Base-by-base conservation (phyloP, 306 rosid genomes). In the Hippophae gyantsensis region DNA sequence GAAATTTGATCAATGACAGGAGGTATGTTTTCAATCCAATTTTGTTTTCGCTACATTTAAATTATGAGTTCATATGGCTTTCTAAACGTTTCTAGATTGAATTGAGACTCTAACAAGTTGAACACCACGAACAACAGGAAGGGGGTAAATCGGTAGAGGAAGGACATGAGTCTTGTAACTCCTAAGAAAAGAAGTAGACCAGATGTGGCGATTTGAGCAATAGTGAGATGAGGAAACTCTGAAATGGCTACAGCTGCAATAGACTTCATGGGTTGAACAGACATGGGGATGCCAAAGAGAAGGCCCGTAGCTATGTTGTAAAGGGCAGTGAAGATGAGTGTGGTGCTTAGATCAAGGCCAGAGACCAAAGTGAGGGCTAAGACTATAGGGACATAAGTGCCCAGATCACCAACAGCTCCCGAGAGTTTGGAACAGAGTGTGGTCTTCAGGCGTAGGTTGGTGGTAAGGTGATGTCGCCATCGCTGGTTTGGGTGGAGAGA, bases 231-330 rank as follows among this genome's bases (percentile, higher is more conserved):
- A 7, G 96, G 79, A 0, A 79, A 52, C 11, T 83, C 82, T 1
- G 96, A 69, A 49, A 88, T 80, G 32, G 96, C 96, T 10, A 88
- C 96, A 41, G 96, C 81, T 54, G 96, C 94, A 65, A 88, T 88
- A 69, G 96, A 88, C 52, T 88, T 88, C 96, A 88, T 88, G 42
- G 96, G 94, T 58, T 88, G 96, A n/a, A 85, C 96, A 0, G 94
- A 89, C 96, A 88, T 88, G 9, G 94, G 96, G 40, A 88, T 77
- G 43, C 93, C 94, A 64, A 88, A 88, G 75, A 88, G 79, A 7
- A 80, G 56, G 45, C 96, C 96, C 3, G 94, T 84, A 76, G 61
- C 66, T 76, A 85, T 75, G 75, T 88, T 88, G 81, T 88, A 88
- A 62, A 88, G 79, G 3, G 83, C 48, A 42, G 95, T 87, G 79